phyloP scores from a whole-genome alignment of 2,329 filamentous ascomycete species.

The Venturia aucupariae region DNA sequence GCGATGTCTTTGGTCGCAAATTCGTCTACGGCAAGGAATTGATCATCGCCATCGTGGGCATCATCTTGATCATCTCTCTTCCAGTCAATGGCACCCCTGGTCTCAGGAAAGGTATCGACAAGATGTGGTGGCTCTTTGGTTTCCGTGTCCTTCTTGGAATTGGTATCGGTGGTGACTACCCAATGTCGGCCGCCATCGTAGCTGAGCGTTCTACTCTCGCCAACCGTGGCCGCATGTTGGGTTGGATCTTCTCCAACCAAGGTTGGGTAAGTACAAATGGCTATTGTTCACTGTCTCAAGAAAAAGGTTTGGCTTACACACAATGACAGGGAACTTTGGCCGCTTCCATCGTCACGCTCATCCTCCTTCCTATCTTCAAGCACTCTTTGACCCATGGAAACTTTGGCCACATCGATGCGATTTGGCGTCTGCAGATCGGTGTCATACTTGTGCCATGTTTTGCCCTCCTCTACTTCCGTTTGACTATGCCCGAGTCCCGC shows the following conservation, averaged over 20 bases:
- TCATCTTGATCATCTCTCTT: slow-evolving; percentile 17
- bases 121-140: slow-evolving; percentile 16
- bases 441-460: slow-evolving; percentile 21
- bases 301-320: not conserved
- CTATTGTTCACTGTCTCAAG: not conserved
- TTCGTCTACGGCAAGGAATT: slow-evolving; percentile 17
- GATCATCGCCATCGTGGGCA: slow-evolving; percentile 16
- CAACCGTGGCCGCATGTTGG: slow-evolving; percentile 14
- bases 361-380: slow-evolving; percentile 21
- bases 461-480: slow-evolving; percentile 20
- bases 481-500: slow-evolving; percentile 21
- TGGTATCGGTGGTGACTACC: slow-evolving; percentile 18
- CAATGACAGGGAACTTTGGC: slow-evolving; percentile 13
- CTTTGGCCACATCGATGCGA: slow-evolving; percentile 17
- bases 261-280: slow-evolving; percentile 15
- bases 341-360: slow-evolving; percentile 21
- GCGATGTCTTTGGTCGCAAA: slow-evolving; percentile 16
- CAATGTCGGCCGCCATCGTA: slow-evolving; percentile 16
- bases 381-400: slow-evolving; percentile 17
- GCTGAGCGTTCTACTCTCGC: slow-evolving; percentile 15
- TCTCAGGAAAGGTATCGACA: slow-evolving; percentile 12
- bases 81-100: slow-evolving; percentile 13
- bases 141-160: slow-evolving; percentile 15
- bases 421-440: slow-evolving; percentile 21
- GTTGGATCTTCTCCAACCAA: slow-evolving; percentile 15